Conservation (phyloP, 495 filamentous ascomycete genomes). For the Aspergillus bertholletiae region DNA sequence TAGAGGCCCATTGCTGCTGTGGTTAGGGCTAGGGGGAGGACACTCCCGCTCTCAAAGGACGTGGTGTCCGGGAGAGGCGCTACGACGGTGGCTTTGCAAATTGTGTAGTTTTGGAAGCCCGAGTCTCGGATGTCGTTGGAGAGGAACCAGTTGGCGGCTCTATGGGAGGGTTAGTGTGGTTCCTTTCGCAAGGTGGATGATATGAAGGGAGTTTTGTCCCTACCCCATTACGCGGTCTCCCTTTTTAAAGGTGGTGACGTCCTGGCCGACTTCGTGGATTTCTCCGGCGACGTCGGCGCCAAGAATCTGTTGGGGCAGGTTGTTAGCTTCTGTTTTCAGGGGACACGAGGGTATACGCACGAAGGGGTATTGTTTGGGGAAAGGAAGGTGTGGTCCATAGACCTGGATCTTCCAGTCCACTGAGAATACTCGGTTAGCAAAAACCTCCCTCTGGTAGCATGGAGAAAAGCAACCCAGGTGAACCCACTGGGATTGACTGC, state of each 20-base stretch:
- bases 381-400: constrained; percentile 9
- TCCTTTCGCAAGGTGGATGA: too few relatives aligned
- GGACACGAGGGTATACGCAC: not conserved
- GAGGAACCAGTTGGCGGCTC: constrained; percentile 9
- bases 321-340: constrained; percentile 15
- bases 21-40: constrained; percentile 44
- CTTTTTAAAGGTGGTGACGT: constrained; percentile 29
- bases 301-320: constrained; percentile 13
- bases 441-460: too few relatives aligned
- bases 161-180: too few relatives aligned
- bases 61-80: constrained; percentile 36
- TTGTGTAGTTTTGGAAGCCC: constrained; percentile 30
- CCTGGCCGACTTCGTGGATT: constrained; percentile 31
- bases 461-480: not conserved
- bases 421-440: not conserved
- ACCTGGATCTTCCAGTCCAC: constrained; percentile 26
- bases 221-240: constrained; percentile 45
- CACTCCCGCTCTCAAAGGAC: constrained; percentile 36
- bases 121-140: constrained; percentile 19
- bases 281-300: constrained; percentile 42
- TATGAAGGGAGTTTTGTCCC: constrained; percentile 1
- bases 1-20: constrained; percentile 48
- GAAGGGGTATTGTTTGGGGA: not conserved
- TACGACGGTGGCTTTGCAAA: constrained; percentile 18
- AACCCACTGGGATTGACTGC: constrained; percentile 33